Evolutionary conservation across 2,329 filamentous ascomycete species (phyloP).

Genomic region (Leptoxyphium fumago): DNA sequence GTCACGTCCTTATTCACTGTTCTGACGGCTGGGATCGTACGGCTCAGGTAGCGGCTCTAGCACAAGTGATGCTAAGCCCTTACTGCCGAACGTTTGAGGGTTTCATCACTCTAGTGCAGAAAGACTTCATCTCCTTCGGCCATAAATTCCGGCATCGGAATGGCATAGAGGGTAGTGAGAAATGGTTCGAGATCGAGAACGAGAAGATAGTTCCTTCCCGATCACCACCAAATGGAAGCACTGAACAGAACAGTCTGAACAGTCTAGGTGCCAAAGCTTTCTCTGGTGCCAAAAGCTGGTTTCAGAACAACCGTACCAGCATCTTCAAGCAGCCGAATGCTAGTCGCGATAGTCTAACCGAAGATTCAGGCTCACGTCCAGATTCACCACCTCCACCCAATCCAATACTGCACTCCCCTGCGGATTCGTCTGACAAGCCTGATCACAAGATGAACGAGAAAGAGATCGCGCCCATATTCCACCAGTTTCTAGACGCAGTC

Average conservation of each 20-base stretch:
- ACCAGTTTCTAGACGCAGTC: conserved; percentile 89
- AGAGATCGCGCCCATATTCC: conserved; percentile 90
- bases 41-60: conserved; percentile 79
- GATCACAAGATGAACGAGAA: conserved; percentile 61
- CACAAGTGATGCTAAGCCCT: conserved; percentile 87
- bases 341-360: conserved; percentile 51
- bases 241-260: conserved; percentile 26
- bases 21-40: conserved; percentile 98
- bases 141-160: conserved; percentile 95
- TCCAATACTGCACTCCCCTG: conserved; percentile 33
- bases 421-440: conserved; percentile 35
- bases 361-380: conserved; percentile 32
- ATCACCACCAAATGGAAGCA: conserved; percentile 30
- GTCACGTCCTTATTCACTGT: conserved; percentile 91
- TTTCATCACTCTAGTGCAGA: conserved; percentile 88
- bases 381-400: conserved; percentile 22
- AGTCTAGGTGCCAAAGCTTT: conserved; percentile 49
- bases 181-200: conserved; percentile 83
- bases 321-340: conserved; percentile 33
- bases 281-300: conserved; percentile 69
- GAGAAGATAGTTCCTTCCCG: conserved; percentile 47
- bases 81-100: conserved; percentile 90
- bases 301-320: conserved; percentile 49
- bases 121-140: conserved; percentile 95
- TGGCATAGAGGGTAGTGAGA: conserved; percentile 75